These are phyloP conservation scores for Trypanosoma congolense DNA, from an alignment of 208 protist genomes.

Conservation along the genomic window DNA sequence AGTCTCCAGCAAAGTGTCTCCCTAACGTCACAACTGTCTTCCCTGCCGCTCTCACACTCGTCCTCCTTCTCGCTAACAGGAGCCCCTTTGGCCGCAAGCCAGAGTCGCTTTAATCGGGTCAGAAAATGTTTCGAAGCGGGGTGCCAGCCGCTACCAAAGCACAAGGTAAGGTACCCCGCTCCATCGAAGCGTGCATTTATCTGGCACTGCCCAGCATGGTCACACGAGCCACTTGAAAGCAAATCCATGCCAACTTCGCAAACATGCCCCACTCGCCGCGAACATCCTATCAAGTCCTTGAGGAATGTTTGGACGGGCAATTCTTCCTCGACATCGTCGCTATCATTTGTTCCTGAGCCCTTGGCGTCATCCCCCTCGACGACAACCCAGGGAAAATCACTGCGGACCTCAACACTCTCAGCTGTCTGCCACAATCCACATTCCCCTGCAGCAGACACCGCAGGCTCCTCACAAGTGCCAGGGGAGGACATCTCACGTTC, in stretches of 20 bases:
- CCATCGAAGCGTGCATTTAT: slow-evolving; percentile 13
- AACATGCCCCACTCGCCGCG: slow-evolving; percentile 12
- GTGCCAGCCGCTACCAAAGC: slow-evolving; percentile 67
- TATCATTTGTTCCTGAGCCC: neutral
- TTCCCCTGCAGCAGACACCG: neutral
- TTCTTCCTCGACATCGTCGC: neutral
- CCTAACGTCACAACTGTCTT: neutral
- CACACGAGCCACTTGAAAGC: neutral
- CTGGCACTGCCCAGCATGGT: neutral
- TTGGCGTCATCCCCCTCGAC: neutral
- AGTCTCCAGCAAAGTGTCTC: slow-evolving; percentile 4
- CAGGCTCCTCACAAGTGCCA: neutral
- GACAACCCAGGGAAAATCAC: slow-evolving; percentile 13
- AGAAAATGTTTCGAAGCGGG: slow-evolving; percentile 34
- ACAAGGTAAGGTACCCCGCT: slow-evolving; percentile 36
- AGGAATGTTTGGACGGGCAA: slow-evolving; percentile 10
- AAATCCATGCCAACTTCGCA: slow-evolving; percentile 1
- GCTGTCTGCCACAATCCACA: neutral
- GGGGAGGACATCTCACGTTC: slow-evolving; percentile 38
- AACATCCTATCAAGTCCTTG: neutral
- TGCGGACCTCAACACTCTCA: neutral
- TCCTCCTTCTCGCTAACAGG: neutral
- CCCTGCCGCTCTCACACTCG: neutral
- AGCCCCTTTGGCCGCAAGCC: slow-evolving; percentile 19
- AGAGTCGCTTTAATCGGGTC: slow-evolving; percentile 29